A percentile compares a stretch with the other conserved stretches of the same genome.
These are phyloP conservation scores for Termitomyces sp. DNA, from an alignment of 768 basidiomycete genomes.

Conservation along the genomic window DNA sequence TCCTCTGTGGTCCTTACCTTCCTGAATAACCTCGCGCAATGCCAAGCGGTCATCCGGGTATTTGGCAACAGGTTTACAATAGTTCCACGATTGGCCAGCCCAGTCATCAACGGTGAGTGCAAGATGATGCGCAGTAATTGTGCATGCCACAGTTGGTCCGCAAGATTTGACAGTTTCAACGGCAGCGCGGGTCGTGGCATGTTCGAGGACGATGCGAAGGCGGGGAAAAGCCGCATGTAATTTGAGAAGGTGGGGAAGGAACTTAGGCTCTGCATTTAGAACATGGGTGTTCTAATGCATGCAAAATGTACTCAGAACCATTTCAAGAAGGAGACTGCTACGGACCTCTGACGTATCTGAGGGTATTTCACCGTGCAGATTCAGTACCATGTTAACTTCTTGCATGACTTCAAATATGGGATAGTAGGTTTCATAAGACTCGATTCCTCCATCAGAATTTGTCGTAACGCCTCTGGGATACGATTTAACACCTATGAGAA, in stretches of 20 bases:
- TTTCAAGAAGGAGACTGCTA: constrained; percentile 11
- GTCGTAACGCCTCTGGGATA: constrained; percentile 98
- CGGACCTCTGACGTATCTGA: constrained; percentile 64
- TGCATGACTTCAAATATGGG: constrained; percentile 93
- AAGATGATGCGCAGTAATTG: constrained; percentile 96
- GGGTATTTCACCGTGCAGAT: constrained; percentile 95
- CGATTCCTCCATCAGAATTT: constrained; percentile 93
- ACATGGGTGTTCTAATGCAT: constrained; percentile 73
- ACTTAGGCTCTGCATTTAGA: constrained; percentile 87
- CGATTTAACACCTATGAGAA: constrained; percentile 73
- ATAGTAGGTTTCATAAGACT: constrained; percentile 92
- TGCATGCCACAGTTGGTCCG: constrained; percentile 85
- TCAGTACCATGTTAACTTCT: constrained; percentile 88
- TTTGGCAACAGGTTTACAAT: constrained; percentile 98
- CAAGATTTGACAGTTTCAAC: constrained; percentile 78
- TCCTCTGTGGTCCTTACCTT: constrained; percentile 41
- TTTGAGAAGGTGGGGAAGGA: constrained; percentile 81
- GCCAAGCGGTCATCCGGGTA: constrained; percentile 88
- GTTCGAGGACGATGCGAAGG: constrained; percentile 93
- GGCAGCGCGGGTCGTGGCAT: constrained; percentile 90
- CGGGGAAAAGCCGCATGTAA: constrained; percentile 81
- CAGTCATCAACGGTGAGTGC: constrained; percentile 93
- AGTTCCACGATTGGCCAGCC: constrained; percentile 93
- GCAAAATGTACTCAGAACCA: not conserved
- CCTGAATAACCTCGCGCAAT: constrained; percentile 65